phyloP scores from a whole-genome alignment of 140 eudicot species.

The Anethum foeniculum region DNA sequence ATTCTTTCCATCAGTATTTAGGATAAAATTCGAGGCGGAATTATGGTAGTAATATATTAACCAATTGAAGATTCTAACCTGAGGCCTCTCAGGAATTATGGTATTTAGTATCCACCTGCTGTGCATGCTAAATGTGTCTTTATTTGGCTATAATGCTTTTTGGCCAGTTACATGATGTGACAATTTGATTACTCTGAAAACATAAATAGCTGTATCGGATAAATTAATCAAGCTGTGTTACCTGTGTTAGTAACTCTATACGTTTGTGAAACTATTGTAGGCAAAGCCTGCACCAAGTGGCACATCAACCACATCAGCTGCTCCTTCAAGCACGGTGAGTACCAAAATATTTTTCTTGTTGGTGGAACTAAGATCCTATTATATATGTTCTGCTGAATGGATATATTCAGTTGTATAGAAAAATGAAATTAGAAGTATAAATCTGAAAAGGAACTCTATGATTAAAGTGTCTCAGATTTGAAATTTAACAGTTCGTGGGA shows the following conservation, averaged over 20 bases:
- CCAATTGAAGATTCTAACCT: background rate
- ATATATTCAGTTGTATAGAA: background rate
- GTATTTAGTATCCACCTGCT: background rate
- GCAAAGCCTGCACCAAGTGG: slow-evolving; percentile 36
- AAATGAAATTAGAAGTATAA: background rate
- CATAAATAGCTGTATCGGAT: background rate
- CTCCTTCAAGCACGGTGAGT: slow-evolving; percentile 41
- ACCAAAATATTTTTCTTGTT: background rate
- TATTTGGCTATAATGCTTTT: background rate
- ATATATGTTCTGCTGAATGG: background rate
- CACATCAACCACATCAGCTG: slow-evolving; percentile 31
- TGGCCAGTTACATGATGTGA: background rate
- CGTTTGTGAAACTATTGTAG: slow-evolving; percentile 20
- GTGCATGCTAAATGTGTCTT: background rate
- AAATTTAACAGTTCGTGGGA: background rate
- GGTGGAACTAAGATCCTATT: background rate
- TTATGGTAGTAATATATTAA: background rate
- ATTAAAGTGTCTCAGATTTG: background rate
- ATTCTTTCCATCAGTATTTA: background rate
- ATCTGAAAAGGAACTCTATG: background rate
- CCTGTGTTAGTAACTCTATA: background rate
- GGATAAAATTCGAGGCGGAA: too few species aligned
- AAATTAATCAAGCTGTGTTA: background rate
- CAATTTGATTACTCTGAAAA: background rate
- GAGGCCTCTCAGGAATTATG: too few species aligned